These are phyloP conservation scores for Trichoderma guizhouense DNA, from an alignment of 2,329 filamentous ascomycete genomes.

Conservation along the genomic window DNA sequence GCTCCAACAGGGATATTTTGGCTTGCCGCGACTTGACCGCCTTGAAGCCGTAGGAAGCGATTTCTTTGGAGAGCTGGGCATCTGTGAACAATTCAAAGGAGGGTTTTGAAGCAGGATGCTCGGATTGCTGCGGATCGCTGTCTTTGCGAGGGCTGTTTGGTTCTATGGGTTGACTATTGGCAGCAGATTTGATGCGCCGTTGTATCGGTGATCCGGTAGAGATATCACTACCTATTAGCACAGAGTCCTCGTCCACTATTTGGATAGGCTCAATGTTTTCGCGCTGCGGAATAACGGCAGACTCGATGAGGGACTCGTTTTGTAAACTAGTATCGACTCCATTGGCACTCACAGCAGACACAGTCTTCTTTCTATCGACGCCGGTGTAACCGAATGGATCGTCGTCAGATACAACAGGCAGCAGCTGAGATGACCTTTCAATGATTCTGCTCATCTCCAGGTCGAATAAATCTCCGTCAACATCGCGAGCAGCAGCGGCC, in stretches of 20 bases:
- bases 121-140: not conserved
- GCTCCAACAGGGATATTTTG: constrained; percentile 67
- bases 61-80: constrained; percentile 57
- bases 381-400: constrained; percentile 40
- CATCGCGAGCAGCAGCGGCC: constrained; percentile 66
- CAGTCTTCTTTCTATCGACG: not conserved
- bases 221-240: constrained; percentile 25
- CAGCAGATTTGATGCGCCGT: not conserved
- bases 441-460: constrained; percentile 60
- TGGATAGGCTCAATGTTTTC: not conserved
- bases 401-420: constrained; percentile 25
- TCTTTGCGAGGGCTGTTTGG: no score
- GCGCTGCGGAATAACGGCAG: constrained; percentile 26
- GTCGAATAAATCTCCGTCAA: constrained; percentile 61
- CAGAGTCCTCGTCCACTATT: constrained; percentile 16
- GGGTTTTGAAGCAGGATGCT: constrained; percentile 37
- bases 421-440: constrained; percentile 36
- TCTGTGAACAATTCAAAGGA: constrained; percentile 62
- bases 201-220: constrained; percentile 18
- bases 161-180: not conserved
- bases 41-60: constrained; percentile 69
- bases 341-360: not conserved
- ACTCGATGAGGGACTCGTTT: constrained; percentile 24
- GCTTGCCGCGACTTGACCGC: constrained; percentile 62
- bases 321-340: not conserved